Base-by-base conservation (phyloP, 1,139 yeast genomes). In the Kluyveromyces marxianus region DNA sequence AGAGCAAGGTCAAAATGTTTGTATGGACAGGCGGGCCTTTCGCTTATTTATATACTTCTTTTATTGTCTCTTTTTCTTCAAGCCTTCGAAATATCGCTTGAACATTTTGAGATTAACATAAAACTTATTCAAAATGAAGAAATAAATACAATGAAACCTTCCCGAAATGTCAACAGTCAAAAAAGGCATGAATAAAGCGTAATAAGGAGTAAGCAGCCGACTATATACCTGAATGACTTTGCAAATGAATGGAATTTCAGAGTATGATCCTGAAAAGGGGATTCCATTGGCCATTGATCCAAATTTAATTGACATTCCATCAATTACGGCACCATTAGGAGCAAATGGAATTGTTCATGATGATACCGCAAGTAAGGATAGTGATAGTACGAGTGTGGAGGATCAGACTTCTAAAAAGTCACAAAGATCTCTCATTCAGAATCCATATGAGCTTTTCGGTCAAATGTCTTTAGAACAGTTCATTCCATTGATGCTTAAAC, bases 361-460 rank as follows among this genome's bases (percentile, higher is more conserved):
- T n/a, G 46, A 50, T 24, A 45, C 34, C 31, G 46, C 30, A 6
- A 33, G 36, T 30, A 43, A 47, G n/a, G 36, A 40, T 33, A 25
- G 37, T 21, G 28, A 4, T 10, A 27, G 25, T n/a, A 14, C 30
- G 3, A 46, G 44, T 6, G 34, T 39, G 31, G 44, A 44, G 6
- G 33, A 14, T 25, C 47, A 41, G 24, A 47, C 32, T 26, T 28
- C 25, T 26, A 7, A 37, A 21, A 4, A 47, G 41, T 10, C 29
- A 27, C 25, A 25, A 26, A 35, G 35, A 34, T 46, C 55, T 4
- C 40, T 63, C 31, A 48, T 63, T 7, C 51, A 50, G 26, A 63
- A 63, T 47, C 67, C 67, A 2, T 58, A 60, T 44, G 65, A 60
- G 39, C 41, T 50, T 2, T 63, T 51, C 46, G 63, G 62, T 5